Conservation (phyloP, 345 rosid species). For the Gossypium longicalyx region DNA sequence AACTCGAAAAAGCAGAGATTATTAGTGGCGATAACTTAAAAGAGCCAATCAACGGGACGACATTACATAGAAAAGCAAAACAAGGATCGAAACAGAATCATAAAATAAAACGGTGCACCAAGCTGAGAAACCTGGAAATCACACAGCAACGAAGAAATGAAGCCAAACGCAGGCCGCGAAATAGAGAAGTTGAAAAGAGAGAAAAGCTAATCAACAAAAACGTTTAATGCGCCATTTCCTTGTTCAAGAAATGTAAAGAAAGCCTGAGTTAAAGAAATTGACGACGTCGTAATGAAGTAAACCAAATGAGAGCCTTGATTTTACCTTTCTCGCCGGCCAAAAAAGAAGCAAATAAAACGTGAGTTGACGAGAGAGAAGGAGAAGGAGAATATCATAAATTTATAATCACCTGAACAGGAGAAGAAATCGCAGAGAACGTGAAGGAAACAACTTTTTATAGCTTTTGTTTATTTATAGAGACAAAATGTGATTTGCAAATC, state of each 20-base stretch:
- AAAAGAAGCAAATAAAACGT: not conserved
- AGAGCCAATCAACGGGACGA: not conserved
- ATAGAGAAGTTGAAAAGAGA: not conserved
- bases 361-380: not conserved
- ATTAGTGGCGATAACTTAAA: not conserved
- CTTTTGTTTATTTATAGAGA: constrained; percentile 29
- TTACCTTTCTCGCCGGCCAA: constrained; percentile 9
- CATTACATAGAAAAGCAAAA: not conserved
- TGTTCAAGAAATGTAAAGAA: not conserved
- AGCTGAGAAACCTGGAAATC: constrained; percentile 8
- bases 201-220: not conserved
- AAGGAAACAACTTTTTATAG: not conserved
- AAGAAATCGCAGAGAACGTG: constrained; percentile 31
- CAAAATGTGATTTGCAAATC: constrained; percentile 26
- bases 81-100: not conserved
- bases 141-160: not conserved
- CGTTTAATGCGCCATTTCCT: not conserved
- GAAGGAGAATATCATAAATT: not conserved
- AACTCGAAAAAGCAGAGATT: not conserved
- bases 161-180: constrained; percentile 11
- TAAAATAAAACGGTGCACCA: constrained; percentile 13
- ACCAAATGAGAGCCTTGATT: not conserved
- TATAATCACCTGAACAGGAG: not conserved
- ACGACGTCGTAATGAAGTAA: not conserved
- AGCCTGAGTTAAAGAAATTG: not conserved